These are phyloP conservation scores for Phialemonium atrogriseum DNA, from an alignment of 2,329 filamentous ascomycete genomes.

Conservation along the genomic window DNA sequence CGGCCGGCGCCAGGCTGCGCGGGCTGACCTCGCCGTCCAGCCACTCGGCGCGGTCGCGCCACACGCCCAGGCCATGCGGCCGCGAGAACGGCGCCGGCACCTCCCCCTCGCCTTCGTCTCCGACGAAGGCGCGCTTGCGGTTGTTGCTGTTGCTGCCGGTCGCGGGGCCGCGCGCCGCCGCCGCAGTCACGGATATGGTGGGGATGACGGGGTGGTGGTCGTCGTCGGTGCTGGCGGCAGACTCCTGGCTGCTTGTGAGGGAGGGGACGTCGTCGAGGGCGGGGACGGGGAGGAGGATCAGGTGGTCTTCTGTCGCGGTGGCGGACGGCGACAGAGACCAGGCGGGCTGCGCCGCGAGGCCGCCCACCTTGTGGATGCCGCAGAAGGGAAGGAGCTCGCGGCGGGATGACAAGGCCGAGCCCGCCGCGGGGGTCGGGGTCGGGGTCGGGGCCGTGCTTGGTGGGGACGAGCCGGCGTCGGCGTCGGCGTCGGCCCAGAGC, in stretches of 20 bases:
- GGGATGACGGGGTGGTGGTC: conserved; percentile 3
- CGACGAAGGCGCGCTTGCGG: conserved; percentile 40
- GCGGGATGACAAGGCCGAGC: conserved; percentile 21
- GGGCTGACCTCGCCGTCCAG: conserved; percentile 32
- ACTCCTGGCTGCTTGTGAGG: conserved; percentile 48
- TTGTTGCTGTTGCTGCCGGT: conserved; percentile 11
- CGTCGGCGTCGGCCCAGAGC: conserved; percentile 35
- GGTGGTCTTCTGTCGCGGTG: conserved; percentile 1
- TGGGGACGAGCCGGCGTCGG: conserved; percentile 10
- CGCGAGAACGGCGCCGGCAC: conserved; percentile 4
- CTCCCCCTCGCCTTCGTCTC: conserved; percentile 29
- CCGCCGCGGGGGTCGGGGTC: conserved; percentile 4
- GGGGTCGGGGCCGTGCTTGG: conserved; percentile 4
- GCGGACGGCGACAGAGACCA: conserved; percentile 5
- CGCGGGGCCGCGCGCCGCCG: conserved; percentile 7
- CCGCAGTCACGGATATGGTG: conserved; percentile 10
- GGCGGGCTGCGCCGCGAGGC: conserved; percentile 50
- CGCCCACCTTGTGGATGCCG: conserved; percentile 68
- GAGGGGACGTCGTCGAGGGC: conserved; percentile 16
- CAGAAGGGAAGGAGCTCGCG: conserved; percentile 73
- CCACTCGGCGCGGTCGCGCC: conserved; percentile 18
- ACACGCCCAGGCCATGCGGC: conserved; percentile 13
- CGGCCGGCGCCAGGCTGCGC: conserved; percentile 26
- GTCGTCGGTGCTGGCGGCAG: conserved; percentile 29
- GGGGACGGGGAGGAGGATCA: conserved; percentile 12